Conservation (phyloP, 345 rosid genomes). For the Pugionium cornutum region DNA sequence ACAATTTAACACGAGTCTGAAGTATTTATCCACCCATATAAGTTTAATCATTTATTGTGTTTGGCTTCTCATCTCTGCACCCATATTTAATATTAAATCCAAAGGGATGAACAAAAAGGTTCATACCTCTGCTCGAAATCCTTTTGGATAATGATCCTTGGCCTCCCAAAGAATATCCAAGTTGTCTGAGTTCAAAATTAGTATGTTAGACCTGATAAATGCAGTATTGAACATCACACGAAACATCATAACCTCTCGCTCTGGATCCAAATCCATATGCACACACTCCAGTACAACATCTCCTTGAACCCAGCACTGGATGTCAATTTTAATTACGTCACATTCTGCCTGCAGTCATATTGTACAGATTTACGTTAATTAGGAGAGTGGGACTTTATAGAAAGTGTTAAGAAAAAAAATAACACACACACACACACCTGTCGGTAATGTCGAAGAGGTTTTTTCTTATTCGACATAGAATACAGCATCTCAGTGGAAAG, state of each 20-base stretch:
- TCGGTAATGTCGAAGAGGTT: constrained; percentile 69
- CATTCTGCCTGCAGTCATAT: constrained; percentile 73
- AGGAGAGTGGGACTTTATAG: constrained; percentile 8
- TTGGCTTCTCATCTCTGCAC: constrained; percentile 16
- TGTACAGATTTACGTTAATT: constrained; percentile 18
- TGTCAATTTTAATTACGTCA: constrained; percentile 93
- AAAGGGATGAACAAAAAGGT: constrained; percentile 10
- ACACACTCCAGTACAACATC: constrained; percentile 97
- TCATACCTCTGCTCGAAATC: constrained; percentile 89
- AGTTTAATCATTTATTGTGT: constrained; percentile 1
- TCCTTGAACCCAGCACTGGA: constrained; percentile 96
- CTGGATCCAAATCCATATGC: constrained; percentile 87
- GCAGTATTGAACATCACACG: constrained; percentile 97
- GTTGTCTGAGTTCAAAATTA: constrained; percentile 90
- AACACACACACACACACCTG: constrained; percentile 54
- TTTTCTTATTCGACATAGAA: constrained; percentile 74
- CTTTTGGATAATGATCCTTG: constrained; percentile 90
- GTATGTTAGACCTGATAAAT: constrained; percentile 94
- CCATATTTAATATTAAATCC: constrained; percentile 1
- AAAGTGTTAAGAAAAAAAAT: constrained; percentile 6
- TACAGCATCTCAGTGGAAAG: constrained; percentile 91
- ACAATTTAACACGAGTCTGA: constrained; percentile 6
- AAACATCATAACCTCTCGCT: constrained; percentile 98
- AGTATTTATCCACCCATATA: constrained; percentile 16
- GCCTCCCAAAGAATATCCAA: constrained; percentile 98